Conservation (phyloP, 495 filamentous ascomycete genomes). For the Hypoxylon lenormandii region DNA sequence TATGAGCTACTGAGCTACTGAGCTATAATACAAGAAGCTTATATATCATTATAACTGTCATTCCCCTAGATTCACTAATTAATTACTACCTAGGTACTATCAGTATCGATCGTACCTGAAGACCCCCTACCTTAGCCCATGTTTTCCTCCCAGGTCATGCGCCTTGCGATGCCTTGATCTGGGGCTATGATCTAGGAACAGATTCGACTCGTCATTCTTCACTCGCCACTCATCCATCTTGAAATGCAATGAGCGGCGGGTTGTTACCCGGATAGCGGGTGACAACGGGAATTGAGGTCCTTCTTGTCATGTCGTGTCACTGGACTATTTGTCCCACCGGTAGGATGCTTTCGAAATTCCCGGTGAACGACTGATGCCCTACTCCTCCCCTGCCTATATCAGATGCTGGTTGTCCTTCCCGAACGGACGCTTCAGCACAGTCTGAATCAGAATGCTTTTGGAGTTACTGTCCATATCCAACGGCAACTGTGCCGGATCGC, state of each 20-base stretch:
- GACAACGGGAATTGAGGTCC: constrained; percentile 27
- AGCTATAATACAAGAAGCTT: no score
- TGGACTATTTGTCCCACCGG: constrained; percentile 19
- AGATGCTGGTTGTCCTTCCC: constrained; percentile 13
- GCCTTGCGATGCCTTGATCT: no score
- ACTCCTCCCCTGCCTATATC: constrained; percentile 6
- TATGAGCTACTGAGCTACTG: no score
- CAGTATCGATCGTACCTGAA: neutral
- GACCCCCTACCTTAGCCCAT: neutral
- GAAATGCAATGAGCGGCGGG: constrained; percentile 18
- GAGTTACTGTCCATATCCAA: neutral
- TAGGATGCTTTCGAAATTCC: constrained; percentile 11
- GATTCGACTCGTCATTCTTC: constrained; percentile 23
- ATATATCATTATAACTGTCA: no score
- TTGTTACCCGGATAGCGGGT: constrained; percentile 27
- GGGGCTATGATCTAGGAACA: constrained; percentile 16
- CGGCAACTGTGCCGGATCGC: constrained; percentile 5
- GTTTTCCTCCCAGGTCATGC: no score
- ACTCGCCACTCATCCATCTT: constrained; percentile 1
- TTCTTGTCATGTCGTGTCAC: constrained; percentile 27
- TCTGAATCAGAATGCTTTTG: neutral
- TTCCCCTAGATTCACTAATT: no score
- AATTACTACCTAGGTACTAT: no score
- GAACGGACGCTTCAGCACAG: constrained; percentile 16
- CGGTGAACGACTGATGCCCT: constrained; percentile 13